Conservation (phyloP, 2,329 filamentous ascomycete species). For the Neonectria neomacrospora region DNA sequence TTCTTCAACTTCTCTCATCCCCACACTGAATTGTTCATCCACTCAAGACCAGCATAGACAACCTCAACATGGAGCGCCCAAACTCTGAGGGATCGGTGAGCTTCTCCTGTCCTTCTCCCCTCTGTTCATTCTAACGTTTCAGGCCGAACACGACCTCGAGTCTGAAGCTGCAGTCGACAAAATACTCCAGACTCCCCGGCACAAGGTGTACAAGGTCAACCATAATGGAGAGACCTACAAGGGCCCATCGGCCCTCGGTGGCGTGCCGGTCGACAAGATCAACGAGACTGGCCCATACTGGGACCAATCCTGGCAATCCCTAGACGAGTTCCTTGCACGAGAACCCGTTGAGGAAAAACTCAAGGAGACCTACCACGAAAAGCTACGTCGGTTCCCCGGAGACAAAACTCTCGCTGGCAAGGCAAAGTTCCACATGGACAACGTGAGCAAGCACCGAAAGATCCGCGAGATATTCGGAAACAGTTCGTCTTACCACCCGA, state of each 20-base stretch:
- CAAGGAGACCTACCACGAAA: not conserved
- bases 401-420: conserved; percentile 22
- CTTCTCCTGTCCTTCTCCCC: not conserved
- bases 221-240: conserved; percentile 40
- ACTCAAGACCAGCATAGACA: not conserved
- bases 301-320: conserved; percentile 46
- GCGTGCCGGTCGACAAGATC: conserved; percentile 45
- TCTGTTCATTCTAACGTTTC: not conserved
- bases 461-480: conserved; percentile 50
- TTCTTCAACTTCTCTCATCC: too few relatives aligned
- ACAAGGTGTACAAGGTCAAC: conserved; percentile 35
- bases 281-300: conserved; percentile 46
- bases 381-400: conserved; percentile 11
- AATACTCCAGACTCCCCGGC: conserved; percentile 33
- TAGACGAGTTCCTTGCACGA: conserved; percentile 44
- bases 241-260: conserved; percentile 39
- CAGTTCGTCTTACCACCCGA: conserved; percentile 48
- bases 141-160: not conserved
- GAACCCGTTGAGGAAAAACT: conserved; percentile 37
- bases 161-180: not conserved
- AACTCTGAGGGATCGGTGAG: not conserved
- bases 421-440: conserved; percentile 45
- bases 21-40: not conserved
- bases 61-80: not conserved
- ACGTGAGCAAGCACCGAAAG: conserved; percentile 48